Conservation (phyloP, 768 basidiomycete genomes). For the Rhizopogon roseolus region DNA sequence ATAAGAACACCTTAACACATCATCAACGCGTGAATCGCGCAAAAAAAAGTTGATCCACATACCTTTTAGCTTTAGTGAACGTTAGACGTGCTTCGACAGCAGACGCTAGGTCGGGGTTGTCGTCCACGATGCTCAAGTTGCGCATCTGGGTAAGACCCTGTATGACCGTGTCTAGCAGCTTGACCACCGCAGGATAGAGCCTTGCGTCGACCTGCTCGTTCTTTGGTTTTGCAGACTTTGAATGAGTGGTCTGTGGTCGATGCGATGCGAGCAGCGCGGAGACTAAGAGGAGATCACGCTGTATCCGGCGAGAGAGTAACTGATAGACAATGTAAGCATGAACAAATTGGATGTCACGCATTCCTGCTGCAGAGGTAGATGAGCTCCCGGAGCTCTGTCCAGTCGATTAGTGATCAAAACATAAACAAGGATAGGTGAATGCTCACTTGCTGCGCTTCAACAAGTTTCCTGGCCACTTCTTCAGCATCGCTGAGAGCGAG, state of each 20-base stretch:
- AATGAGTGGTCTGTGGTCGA: constrained; percentile 17
- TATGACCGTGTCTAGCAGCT: constrained; percentile 79
- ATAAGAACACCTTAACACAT: constrained; percentile 55
- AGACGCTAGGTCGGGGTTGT: constrained; percentile 76
- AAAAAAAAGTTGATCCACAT: constrained; percentile 7
- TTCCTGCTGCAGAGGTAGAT: constrained; percentile 35
- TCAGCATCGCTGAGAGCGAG: constrained; percentile 87
- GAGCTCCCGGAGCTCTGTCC: constrained; percentile 39
- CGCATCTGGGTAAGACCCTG: constrained; percentile 86
- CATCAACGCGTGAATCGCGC: background rate
- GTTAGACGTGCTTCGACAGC: constrained; percentile 74
- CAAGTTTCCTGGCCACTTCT: constrained; percentile 71
- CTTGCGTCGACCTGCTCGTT: constrained; percentile 60
- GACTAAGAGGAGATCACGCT: constrained; percentile 82
- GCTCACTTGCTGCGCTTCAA: constrained; percentile 79
- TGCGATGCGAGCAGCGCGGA: constrained; percentile 54
- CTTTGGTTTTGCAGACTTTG: constrained; percentile 21
- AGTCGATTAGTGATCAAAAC: background rate
- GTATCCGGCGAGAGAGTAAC: constrained; percentile 80
- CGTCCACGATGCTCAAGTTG: constrained; percentile 79
- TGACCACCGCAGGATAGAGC: constrained; percentile 83
- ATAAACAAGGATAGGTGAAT: background rate
- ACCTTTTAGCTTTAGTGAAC: constrained; percentile 75
- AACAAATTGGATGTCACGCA: constrained; percentile 77
- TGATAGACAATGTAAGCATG: constrained; percentile 87